Evolutionary conservation across 2,329 filamentous ascomycete genomes (phyloP).

Genomic region (Venturia oleaginea): DNA sequence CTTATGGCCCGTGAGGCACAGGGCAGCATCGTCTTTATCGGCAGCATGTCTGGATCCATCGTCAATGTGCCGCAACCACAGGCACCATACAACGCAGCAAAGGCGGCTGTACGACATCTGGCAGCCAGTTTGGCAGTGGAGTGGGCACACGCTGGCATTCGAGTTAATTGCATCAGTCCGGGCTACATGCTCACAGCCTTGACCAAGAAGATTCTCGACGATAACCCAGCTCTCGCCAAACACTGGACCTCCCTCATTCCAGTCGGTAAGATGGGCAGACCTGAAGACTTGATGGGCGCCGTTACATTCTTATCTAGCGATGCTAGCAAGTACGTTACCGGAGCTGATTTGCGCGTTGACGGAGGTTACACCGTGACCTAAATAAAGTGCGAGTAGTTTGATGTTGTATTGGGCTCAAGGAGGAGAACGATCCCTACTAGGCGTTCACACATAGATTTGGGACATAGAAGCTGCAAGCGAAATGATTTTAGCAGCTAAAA

Average conservation of each 20-base stretch:
- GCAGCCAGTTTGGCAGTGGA: constrained; percentile 84
- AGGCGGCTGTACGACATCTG: constrained; percentile 84
- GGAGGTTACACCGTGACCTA: constrained; percentile 80
- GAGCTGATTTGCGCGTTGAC: constrained; percentile 72
- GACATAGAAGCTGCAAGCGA: not conserved
- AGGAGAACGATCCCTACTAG: not conserved
- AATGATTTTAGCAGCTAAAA: not conserved
- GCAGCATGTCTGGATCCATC: constrained; percentile 87
- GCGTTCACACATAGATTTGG: not conserved
- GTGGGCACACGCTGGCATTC: constrained; percentile 80
- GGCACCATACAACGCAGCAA: constrained; percentile 84
- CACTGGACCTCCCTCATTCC: constrained; percentile 92
- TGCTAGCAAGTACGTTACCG: constrained; percentile 44
- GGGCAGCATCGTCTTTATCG: constrained; percentile 89
- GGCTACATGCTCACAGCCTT: constrained; percentile 95
- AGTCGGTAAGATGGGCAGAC: constrained; percentile 84
- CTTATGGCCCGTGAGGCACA: constrained; percentile 70
- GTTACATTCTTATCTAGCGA: constrained; percentile 80
- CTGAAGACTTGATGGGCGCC: constrained; percentile 87
- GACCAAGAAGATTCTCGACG: constrained; percentile 87
- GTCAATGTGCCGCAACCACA: constrained; percentile 95
- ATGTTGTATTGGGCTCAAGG: not conserved
- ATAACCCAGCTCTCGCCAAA: constrained; percentile 80
- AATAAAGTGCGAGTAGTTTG: not conserved
- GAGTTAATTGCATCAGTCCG: constrained; percentile 90